Base-by-base conservation (phyloP, 2,329 filamentous ascomycete species). In the Raffaelea deltoideospora region DNA sequence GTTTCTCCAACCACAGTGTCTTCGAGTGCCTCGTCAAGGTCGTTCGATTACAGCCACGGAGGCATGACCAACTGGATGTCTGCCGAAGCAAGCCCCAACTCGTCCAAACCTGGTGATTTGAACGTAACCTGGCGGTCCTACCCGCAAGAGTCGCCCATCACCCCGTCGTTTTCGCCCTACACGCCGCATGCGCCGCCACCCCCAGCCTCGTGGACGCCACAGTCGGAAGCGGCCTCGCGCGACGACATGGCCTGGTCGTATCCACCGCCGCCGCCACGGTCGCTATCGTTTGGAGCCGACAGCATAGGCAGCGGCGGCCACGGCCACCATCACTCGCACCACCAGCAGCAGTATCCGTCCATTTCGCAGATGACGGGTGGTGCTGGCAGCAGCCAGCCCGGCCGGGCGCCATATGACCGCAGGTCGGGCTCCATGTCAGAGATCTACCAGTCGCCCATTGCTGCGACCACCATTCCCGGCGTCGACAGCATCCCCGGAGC, bases 91-190 rank as follows among this genome's bases (percentile, higher is more conserved):
- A 57, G 52, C 28, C 52, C 58, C 11, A 54, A 48, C 41, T 48
- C 58, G n/a, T 55, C 61, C 11, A 66, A 64, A 40, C 48, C 60
- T 9, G 53, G 53, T 28, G 63, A 65, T 20, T 44, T 64, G 41
- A 60, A 54, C 39, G 43, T 56, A 10, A 54, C 57, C 11, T 76
- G 69, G 71, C 56, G 62, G 41, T 50, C 59, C 7, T 70, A 65
- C 45, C 50, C 64, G 10, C 57, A 64, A 30, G 67, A 68, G 29
- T 63, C 68, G 8, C 61, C 67, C 10, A 55, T 70, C 24, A 63
- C 63, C 4, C 57, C 65, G 0, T 63, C 61, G 3, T 67, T 65
- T 41, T 64, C 67, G 5, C 59, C 65, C 2, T 72, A 68, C 45
- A 54, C 59, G 6, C 56, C 60, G 18, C 57, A 61, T 30, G 53